These are phyloP conservation scores for Knoxia roxburghii DNA, from an alignment of 257 asterid genomes.

Conservation along the genomic window DNA sequence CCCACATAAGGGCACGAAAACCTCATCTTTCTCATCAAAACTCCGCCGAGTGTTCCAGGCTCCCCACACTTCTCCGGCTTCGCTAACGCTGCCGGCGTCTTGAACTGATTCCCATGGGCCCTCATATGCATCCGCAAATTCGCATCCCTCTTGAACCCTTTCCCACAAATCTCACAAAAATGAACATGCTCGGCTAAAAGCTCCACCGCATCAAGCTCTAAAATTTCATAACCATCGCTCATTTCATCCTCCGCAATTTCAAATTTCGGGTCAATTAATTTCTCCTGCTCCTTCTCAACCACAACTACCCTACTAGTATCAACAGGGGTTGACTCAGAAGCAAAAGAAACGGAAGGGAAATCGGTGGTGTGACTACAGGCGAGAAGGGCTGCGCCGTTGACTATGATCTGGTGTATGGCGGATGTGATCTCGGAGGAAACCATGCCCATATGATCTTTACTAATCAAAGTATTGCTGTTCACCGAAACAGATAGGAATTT, in stretches of 20 bases:
- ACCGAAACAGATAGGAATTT: conserved; percentile 56
- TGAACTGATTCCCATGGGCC: conserved; percentile 84
- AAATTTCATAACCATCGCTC: conserved; percentile 40
- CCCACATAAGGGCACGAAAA: conserved; percentile 85
- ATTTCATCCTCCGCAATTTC: conserved; percentile 21
- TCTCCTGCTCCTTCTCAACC: neutral
- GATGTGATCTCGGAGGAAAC: conserved; percentile 64
- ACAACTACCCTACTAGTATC: neutral
- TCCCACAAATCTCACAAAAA: conserved; percentile 82
- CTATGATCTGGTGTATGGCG: conserved; percentile 63
- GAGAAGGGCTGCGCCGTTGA: conserved; percentile 70
- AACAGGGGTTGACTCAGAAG: neutral
- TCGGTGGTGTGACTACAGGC: conserved; percentile 27
- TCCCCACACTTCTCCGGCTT: conserved; percentile 46
- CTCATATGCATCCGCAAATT: conserved; percentile 97
- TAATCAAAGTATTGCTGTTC: conserved; percentile 44
- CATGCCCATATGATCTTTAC: conserved; percentile 45
- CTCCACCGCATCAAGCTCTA: conserved; percentile 78
- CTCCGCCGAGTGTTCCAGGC: neutral
- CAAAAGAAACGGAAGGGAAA: neutral
- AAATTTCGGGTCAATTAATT: conserved; percentile 14
- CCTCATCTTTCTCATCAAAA: conserved; percentile 26
- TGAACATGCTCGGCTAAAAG: conserved; percentile 82
- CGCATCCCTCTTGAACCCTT: conserved; percentile 94
- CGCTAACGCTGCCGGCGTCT: conserved; percentile 70